phyloP scores from a whole-genome alignment of 768 basidiomycete genomes.

The Asterophora lycoperdoides region DNA sequence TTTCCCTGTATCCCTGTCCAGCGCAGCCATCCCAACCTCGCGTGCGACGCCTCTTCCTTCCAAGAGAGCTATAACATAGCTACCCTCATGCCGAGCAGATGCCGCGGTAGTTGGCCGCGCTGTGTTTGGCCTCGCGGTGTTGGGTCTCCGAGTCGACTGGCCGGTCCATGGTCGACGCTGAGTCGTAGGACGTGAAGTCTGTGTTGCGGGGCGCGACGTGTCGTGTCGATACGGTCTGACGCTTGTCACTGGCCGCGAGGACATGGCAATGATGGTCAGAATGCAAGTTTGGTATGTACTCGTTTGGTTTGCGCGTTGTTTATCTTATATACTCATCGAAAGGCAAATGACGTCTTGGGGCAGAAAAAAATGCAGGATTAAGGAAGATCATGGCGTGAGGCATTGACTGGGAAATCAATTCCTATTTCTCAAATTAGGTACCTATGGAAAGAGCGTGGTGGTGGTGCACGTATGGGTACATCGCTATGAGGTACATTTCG shows the following conservation, averaged over 20 bases:
- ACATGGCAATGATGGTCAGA: no score
- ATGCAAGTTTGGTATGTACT: no score
- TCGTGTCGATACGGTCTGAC: no score
- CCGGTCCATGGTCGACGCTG: slow-evolving; percentile 45
- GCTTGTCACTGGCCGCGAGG: no score
- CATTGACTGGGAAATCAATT: neutral
- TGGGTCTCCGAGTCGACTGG: slow-evolving; percentile 50
- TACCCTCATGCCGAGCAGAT: slow-evolving; percentile 55
- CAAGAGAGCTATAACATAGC: slow-evolving; percentile 62
- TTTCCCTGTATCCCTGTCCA: slow-evolving; percentile 75
- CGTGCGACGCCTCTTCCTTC: slow-evolving; percentile 76
- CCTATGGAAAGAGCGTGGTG: slow-evolving; percentile 9
- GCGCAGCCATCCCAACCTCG: slow-evolving; percentile 84
- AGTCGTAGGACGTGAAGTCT: slow-evolving; percentile 1
- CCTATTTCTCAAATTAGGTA: slow-evolving; percentile 7
- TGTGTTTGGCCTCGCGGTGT: slow-evolving; percentile 30
- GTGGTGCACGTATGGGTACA: slow-evolving; percentile 6
- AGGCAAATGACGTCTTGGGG: no score
- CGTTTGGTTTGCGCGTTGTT: no score
- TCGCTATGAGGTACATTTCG: neutral
- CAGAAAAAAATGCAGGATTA: no score
- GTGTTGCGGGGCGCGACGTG: no score
- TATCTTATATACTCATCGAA: no score
- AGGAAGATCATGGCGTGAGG: no score
- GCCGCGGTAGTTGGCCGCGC: slow-evolving; percentile 64